Conservation (phyloP, 371 early-diverging fungal species). For the Syncephalastrum contaminatum region DNA sequence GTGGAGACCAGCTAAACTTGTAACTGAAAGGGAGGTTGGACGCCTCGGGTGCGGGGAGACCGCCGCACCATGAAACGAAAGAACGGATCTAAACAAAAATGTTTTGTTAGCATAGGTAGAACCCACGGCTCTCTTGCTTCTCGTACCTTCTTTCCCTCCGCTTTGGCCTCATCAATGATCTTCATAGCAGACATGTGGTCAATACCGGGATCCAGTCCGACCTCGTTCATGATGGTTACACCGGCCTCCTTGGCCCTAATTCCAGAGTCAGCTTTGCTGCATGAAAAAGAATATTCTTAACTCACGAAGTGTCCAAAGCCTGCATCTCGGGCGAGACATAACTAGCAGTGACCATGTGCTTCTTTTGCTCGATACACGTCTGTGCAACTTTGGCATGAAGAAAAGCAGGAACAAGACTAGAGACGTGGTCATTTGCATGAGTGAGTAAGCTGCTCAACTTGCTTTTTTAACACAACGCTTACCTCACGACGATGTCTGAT, state of each 20-base stretch:
- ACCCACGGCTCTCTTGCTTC: neutral
- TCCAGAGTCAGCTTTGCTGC: neutral
- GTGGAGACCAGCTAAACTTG: conserved; percentile 90
- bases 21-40: conserved; percentile 87
- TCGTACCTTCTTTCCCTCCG: conserved; percentile 52
- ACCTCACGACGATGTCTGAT: conserved; percentile 90
- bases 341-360: conserved; percentile 96
- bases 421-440: neutral
- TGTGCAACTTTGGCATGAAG: conserved; percentile 86
- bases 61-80: conserved; percentile 90
- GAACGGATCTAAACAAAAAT: conserved; percentile 53
- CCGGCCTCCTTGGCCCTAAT: conserved; percentile 79
- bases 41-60: conserved; percentile 87
- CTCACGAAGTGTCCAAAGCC: conserved; percentile 64
- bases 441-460: neutral
- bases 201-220: conserved; percentile 97
- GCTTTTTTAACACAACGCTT: neutral
- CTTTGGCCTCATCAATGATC: conserved; percentile 86
- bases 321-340: conserved; percentile 95
- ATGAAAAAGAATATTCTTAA: conserved; percentile 1
- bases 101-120: conserved; percentile 8
- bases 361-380: conserved; percentile 78
- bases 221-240: conserved; percentile 93
- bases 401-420: conserved; percentile 90
- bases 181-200: conserved; percentile 98